Evolutionary conservation across 2,329 filamentous ascomycete genomes (phyloP).

Genomic region (Talaromyces sp.): DNA sequence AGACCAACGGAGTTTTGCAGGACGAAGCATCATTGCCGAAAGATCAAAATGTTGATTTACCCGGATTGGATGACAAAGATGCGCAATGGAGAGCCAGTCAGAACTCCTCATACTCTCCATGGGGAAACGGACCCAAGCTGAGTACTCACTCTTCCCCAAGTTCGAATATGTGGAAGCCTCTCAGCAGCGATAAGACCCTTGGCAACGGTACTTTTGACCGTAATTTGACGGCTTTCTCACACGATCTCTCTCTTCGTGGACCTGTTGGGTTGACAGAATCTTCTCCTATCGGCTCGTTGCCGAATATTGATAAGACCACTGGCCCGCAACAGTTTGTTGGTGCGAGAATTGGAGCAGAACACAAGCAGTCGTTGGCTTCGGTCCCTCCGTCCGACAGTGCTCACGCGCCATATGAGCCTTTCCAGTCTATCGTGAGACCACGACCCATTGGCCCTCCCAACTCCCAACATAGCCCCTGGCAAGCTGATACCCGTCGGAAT

Average conservation of each 20-base stretch:
- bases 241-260: constrained; percentile 41
- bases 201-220: constrained; percentile 63
- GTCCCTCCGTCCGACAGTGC: constrained; percentile 40
- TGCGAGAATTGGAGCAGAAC: constrained; percentile 33
- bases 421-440: constrained; percentile 42
- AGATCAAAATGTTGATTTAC: constrained; percentile 24
- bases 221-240: constrained; percentile 48
- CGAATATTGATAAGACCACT: constrained; percentile 20
- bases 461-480: constrained; percentile 32
- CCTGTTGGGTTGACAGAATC: constrained; percentile 40
- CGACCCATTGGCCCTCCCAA: constrained; percentile 47
- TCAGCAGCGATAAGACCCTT: constrained; percentile 54
- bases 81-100: constrained; percentile 39
- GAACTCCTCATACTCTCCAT: constrained; percentile 37
- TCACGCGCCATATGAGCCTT: constrained; percentile 35
- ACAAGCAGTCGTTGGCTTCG: constrained; percentile 29
- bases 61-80: constrained; percentile 32
- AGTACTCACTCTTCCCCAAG: constrained; percentile 31
- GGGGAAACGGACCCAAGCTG: constrained; percentile 37
- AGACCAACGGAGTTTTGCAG: constrained; percentile 30
- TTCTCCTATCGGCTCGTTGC: constrained; percentile 32
- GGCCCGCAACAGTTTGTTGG: constrained; percentile 31
- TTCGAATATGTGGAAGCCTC: constrained; percentile 58
- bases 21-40: constrained; percentile 22
- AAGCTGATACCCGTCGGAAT: constrained; percentile 27